Conservation (phyloP, 345 rosid species). For the Salix koriyanagi region DNA sequence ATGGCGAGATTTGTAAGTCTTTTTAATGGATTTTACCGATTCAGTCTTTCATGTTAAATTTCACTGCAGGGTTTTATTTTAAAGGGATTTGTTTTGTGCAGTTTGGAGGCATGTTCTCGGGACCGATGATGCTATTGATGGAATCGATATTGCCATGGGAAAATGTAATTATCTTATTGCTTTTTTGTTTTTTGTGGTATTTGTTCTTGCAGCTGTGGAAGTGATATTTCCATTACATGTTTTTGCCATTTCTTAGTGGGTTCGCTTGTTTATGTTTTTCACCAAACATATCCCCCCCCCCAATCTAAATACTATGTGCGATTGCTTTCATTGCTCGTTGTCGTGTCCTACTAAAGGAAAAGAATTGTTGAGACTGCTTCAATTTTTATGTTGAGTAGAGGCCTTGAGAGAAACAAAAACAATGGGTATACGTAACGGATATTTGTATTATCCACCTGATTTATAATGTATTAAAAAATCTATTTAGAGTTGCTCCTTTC, state of each 20-base stretch:
- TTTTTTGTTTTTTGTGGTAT: not conserved
- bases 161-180: constrained; percentile 51
- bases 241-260: not conserved
- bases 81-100: constrained; percentile 24
- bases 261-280: not conserved
- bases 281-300: not conserved
- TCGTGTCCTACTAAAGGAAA: not conserved
- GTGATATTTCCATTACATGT: too few species aligned
- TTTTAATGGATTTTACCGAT: not conserved
- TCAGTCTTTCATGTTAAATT: not conserved
- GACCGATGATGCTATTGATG: constrained; percentile 58
- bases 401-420: not conserved
- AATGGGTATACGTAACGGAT: not conserved
- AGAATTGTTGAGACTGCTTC: not conserved
- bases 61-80: not conserved
- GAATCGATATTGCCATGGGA: constrained; percentile 73
- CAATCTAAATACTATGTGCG: not conserved
- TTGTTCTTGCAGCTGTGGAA: not conserved
- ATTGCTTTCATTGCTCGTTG: not conserved
- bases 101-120: constrained; percentile 96
- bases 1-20: constrained; percentile 77
- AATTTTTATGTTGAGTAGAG: not conserved
- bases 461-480: not conserved
- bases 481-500: not conserved
- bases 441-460: not conserved